Base-by-base conservation (phyloP, 768 basidiomycete genomes). In the Leucocoprinus birnbaumii region DNA sequence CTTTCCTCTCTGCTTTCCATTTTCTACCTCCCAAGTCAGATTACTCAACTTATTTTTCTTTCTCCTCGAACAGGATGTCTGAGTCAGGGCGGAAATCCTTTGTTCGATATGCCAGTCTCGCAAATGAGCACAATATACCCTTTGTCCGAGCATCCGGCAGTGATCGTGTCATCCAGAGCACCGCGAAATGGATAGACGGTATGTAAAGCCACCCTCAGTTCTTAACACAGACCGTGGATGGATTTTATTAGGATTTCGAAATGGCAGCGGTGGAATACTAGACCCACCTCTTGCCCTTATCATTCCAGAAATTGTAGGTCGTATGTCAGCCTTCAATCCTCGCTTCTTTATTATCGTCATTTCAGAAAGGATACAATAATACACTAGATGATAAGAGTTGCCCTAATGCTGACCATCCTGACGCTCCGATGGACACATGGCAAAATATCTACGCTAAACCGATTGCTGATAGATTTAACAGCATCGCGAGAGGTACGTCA, bases 141-240 rank as follows among this genome's bases (percentile, higher is more conserved):
- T 81, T 79, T 43, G 71, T 81, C 0, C 68, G 78, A 26, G 69
- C 78, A 0, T 74, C 75, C 57, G 73, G 77, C 14, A 76, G 77
- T 2, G 62, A 71, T 8, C 80, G 91, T 13, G 88, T 91, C 3
- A 72, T 90, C 2, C 67, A 78, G 16, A 84, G 86, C 18, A 89
- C 89, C 1, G 71, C 64, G 5, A 89, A 89, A 62, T 92, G 91
- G 89, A 78, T 79, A 4, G 70, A 73, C 56, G 90, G 89, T 84
- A 44, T 19, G 58, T 55, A 21, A 14, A 16, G 19, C 21, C 49
- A 26, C 18, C 1, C 19, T 47, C 16, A n/a, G n/a, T 11, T 7
- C n/a, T n/a, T 38, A 3, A 14, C n/a, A 38, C 13, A 11, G 38
- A 38, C 5, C 31, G 11, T 31, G 5, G 11, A 31, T 31, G 5